A percentile compares a stretch with the other conserved stretches of the same genome.
These are phyloP conservation scores for Mucor piriformis DNA, from an alignment of 371 early-diverging fungal species.

Conservation along the genomic window DNA sequence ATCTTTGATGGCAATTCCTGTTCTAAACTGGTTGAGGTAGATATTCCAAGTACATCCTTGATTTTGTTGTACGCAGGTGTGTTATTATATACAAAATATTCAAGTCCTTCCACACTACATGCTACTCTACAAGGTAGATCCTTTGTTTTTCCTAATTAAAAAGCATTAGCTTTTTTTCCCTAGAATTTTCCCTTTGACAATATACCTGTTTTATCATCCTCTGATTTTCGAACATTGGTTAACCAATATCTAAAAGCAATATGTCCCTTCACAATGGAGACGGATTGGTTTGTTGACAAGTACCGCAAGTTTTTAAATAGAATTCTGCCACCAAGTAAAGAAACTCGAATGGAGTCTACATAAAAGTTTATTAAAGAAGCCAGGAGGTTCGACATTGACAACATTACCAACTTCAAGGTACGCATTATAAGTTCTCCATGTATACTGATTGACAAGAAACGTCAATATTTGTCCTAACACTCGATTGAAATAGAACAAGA, in stretches of 20 bases:
- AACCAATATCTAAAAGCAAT: conserved; percentile 82
- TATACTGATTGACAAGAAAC: conserved; percentile 68
- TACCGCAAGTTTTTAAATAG: conserved; percentile 82
- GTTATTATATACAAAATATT: conserved; percentile 86
- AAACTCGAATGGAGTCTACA: conserved; percentile 77
- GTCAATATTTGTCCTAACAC: conserved; percentile 67
- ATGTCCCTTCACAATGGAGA: conserved; percentile 78
- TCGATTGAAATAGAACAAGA: conserved; percentile 79
- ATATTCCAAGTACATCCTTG: conserved; percentile 58
- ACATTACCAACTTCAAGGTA: conserved; percentile 80
- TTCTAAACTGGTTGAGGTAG: background rate
- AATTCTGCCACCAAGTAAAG: conserved; percentile 78
- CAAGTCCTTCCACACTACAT: conserved; percentile 78
- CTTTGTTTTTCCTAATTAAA: conserved; percentile 23
- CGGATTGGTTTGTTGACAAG: conserved; percentile 73
- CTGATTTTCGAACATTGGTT: conserved; percentile 60
- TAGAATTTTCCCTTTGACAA: too few species aligned
- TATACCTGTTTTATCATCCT: conserved; percentile 18
- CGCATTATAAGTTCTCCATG: conserved; percentile 72
- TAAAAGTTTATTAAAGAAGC: background rate
- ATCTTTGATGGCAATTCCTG: background rate
- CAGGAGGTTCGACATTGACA: too few species aligned
- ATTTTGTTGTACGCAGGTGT: conserved; percentile 73
- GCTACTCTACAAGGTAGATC: conserved; percentile 65
- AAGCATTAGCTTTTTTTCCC: too few species aligned